phyloP scores from a whole-genome alignment of 352 stramenopile genomes.

The Phytophthora quininea region DNA sequence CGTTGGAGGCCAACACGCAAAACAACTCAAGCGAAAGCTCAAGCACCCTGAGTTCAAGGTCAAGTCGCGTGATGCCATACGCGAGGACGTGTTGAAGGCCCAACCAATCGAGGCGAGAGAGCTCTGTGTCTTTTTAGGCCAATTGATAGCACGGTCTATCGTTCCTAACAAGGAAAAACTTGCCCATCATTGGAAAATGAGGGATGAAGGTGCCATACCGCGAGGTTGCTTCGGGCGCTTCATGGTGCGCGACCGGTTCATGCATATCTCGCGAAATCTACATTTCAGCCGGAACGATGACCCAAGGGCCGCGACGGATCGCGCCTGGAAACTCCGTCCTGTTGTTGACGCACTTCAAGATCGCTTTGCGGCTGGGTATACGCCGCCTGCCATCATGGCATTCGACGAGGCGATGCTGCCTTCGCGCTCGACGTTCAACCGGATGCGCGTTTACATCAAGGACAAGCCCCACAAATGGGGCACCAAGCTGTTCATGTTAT shows the following conservation, averaged over 20 bases:
- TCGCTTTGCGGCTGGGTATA: background rate
- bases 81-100: background rate
- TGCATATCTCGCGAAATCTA: constrained; percentile 4
- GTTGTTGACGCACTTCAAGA: constrained; percentile 2
- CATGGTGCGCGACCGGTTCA: constrained; percentile 9
- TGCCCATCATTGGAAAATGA: constrained; percentile 5
- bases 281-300: constrained; percentile 9
- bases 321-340: constrained; percentile 7
- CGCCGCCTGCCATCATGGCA: background rate
- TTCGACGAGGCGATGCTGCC: constrained; percentile 15
- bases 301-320: background rate
- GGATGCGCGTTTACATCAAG: constrained; percentile 12
- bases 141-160: constrained; percentile 7
- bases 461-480: constrained; percentile 17
- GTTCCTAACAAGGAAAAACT: constrained; percentile 9
- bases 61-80: background rate
- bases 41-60: constrained; percentile 2
- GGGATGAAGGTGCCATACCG: constrained; percentile 7
- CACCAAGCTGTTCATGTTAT: constrained; percentile 14
- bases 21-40: background rate
- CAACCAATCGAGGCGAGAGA: background rate
- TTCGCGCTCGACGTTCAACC: constrained; percentile 3
- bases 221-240: constrained; percentile 13
- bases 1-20: background rate
- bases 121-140: constrained; percentile 1